Evolutionary conservation across 2,329 filamentous ascomycete genomes (phyloP).

Genomic region (Aspergillus aculeatus): DNA sequence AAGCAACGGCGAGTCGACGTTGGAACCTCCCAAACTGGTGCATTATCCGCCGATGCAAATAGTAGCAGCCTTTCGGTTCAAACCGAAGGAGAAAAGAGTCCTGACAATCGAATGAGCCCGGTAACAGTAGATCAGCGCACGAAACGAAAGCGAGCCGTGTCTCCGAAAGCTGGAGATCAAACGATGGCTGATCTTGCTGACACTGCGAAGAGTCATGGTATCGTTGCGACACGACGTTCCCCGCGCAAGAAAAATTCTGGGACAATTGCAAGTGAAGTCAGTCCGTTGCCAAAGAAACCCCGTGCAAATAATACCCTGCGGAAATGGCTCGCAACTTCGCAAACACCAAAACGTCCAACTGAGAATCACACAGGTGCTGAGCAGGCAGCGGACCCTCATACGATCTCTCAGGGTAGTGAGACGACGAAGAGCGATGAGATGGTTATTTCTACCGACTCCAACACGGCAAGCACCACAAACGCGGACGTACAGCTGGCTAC

Average conservation of each 20-base stretch:
- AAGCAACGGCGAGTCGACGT: conserved; percentile 23
- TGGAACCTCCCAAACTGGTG: conserved; percentile 7
- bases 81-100: background rate
- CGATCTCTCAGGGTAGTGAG: background rate
- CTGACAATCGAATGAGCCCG: background rate
- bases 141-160: background rate
- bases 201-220: background rate
- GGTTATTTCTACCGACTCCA: background rate
- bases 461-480: background rate
- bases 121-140: background rate
- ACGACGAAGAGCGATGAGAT: background rate
- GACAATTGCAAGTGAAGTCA: background rate
- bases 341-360: background rate
- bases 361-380: background rate
- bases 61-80: background rate
- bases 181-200: background rate
- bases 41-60: background rate
- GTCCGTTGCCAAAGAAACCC: background rate
- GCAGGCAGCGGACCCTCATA: background rate
- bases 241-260: background rate
- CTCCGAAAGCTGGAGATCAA: background rate
- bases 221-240: background rate
- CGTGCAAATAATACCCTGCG: conserved; percentile 4
- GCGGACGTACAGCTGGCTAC: background rate
- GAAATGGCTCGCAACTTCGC: background rate